These are phyloP conservation scores for Dillenia turbinata DNA, from an alignment of 164 flowering plant genomes.

Conservation along the genomic window DNA sequence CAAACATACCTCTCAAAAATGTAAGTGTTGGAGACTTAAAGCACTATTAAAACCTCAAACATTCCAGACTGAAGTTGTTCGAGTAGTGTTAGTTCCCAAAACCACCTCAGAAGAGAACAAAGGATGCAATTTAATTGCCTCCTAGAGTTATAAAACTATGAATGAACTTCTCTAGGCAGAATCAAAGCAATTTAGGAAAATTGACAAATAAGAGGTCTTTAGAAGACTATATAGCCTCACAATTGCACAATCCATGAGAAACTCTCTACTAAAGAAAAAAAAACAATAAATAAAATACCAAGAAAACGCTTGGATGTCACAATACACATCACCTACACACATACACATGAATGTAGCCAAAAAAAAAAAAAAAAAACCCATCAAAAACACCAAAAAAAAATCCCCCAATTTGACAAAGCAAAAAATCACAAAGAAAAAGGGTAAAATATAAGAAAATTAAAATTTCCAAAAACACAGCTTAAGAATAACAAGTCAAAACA, in stretches of 20 bases:
- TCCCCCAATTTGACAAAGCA: neutral
- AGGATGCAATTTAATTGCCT: too few relatives aligned
- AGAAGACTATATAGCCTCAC: neutral
- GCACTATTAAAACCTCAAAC: too few relatives aligned
- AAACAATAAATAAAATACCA: neutral
- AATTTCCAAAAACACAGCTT: neutral
- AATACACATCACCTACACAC: neutral
- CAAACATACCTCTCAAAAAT: too few relatives aligned
- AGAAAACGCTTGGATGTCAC: neutral
- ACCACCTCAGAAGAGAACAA: too few relatives aligned
- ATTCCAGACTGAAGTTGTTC: too few relatives aligned
- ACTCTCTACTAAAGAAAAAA: neutral
- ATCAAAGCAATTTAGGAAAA: too few relatives aligned
- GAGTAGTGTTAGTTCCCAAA: too few relatives aligned
- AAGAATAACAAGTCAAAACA: neutral
- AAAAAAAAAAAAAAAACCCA: neutral
- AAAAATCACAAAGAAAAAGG: neutral
- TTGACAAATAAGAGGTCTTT: neutral
- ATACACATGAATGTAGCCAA: neutral
- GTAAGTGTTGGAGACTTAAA: too few relatives aligned
- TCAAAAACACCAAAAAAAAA: conserved; percentile 1
- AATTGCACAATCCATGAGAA: conserved; percentile 3
- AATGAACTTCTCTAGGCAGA: too few relatives aligned
- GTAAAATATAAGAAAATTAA: neutral
- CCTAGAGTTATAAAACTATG: too few relatives aligned